Base-by-base conservation (phyloP, 1,139 yeast genomes). In the Candida sp. region DNA sequence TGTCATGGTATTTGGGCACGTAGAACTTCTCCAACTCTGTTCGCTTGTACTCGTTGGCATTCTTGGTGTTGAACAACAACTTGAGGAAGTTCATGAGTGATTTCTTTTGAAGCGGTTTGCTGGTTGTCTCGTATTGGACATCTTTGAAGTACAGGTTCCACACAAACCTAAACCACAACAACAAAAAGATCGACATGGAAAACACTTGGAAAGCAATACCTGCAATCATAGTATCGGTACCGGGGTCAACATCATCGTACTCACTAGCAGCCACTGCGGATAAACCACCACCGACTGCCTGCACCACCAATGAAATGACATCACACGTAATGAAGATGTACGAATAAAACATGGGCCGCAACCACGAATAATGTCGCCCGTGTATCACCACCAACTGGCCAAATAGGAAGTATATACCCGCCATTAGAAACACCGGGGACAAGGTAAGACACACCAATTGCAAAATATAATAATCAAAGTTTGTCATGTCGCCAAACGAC, bases 361-460 rank as follows among this genome's bases (percentile, higher is more conserved):
- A 65, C 1, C 78, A 59, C 1, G 94, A 83, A 60, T 71, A 85
- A 37, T 76, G 67, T 49, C 81, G 73, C 5, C 96, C 96, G 63
- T 83, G 87, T 3, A 90, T 72, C 49, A 87, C 83, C 40, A 88
- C 81, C 51, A 88, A 59, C 66, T 89, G 90, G 3, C 91, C 94
- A 58, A 90, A 76, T 45, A 86, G 70, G 60, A 81, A 88, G 68
- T 92, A 92, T 7, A 92, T 77, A 3, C 96, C 97, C 7, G 87
- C 97, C 91, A 90, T 89, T 50, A 90, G 73, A 65, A 92, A 90
- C 7, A 93, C 93, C 0, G 98, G 97, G 0, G 91, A 94, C 46
- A 91, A 69, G 0, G 96, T 90, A 53, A 91, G 72, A 54, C 86
- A 72, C 48, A 86, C 80, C 57, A 85, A 81, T 67, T 92, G 97